Evolutionary conservation across 2,329 filamentous ascomycete species (phyloP).

Genomic region (Beauveria brongniartii): DNA sequence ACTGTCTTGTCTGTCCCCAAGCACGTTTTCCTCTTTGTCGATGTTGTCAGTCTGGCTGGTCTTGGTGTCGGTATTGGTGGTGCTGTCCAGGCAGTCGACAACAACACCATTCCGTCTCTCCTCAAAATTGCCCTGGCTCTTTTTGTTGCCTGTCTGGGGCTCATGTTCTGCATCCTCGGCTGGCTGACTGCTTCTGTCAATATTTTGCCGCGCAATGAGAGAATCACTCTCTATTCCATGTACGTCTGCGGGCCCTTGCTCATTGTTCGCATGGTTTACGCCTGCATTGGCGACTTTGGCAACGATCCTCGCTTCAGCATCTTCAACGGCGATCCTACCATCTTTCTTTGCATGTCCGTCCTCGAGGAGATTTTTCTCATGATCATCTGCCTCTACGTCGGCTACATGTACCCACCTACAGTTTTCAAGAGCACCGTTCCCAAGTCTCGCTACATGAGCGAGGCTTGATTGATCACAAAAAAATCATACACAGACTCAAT

Average conservation of each 20-base stretch:
- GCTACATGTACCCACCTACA: constrained; percentile 10
- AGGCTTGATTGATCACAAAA: neutral
- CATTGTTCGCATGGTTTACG: constrained; percentile 13
- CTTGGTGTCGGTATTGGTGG: constrained; percentile 12
- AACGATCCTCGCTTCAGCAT: constrained; percentile 11
- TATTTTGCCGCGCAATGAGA: constrained; percentile 6
- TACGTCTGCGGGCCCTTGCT: constrained; percentile 11
- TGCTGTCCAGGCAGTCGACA: constrained; percentile 10
- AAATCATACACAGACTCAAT: no score
- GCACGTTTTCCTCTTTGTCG: constrained; percentile 5
- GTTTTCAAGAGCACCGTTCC: neutral
- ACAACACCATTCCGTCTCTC: constrained; percentile 4
- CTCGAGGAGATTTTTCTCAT: constrained; percentile 13
- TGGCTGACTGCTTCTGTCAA: constrained; percentile 2
- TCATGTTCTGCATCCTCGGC: constrained; percentile 12
- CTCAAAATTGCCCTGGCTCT: constrained; percentile 12
- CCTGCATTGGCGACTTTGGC: constrained; percentile 12
- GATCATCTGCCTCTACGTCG: constrained; percentile 12
- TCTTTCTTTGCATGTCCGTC: constrained; percentile 14
- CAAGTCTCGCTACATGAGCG: constrained; percentile 6
- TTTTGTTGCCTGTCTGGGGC: constrained; percentile 12
- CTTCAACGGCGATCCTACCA: constrained; percentile 12
- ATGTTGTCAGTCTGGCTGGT: constrained; percentile 10
- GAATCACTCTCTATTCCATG: constrained; percentile 11
- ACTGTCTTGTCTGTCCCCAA: neutral